Evolutionary conservation across 2,329 filamentous ascomycete genomes (phyloP).

Genomic region (Fusarium nisikadoi): DNA sequence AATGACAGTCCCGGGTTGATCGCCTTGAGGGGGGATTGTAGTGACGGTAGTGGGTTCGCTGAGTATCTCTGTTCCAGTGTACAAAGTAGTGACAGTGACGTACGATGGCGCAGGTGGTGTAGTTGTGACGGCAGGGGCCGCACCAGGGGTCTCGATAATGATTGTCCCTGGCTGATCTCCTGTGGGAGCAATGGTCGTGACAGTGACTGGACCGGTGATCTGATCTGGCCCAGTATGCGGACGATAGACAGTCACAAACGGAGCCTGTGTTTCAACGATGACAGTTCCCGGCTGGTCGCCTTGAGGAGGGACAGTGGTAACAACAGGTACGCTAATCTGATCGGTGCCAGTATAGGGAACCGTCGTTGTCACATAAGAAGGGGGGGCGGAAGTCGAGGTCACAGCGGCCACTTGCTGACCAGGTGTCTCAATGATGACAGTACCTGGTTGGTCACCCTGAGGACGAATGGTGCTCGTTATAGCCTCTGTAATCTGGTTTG

Average conservation of each 20-base stretch:
- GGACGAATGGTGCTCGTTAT: constrained; percentile 18
- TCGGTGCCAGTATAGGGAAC: constrained; percentile 9
- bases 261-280: constrained; percentile 21
- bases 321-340: constrained; percentile 2
- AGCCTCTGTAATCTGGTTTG: constrained; percentile 1
- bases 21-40: neutral
- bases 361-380: constrained; percentile 25
- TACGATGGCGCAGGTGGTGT: constrained; percentile 21
- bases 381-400: neutral
- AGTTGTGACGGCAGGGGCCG: constrained; percentile 12
- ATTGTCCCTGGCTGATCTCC: constrained; percentile 22
- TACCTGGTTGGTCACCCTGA: constrained; percentile 22
- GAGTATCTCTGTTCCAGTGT: constrained; percentile 12
- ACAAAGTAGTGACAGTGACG: constrained; percentile 14
- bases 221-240: constrained; percentile 11
- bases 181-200: constrained; percentile 18
- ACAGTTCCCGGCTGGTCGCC: constrained; percentile 22
- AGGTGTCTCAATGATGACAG: constrained; percentile 23
- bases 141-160: constrained; percentile 13
- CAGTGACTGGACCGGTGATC: constrained; percentile 22
- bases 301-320: constrained; percentile 14
- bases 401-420: neutral
- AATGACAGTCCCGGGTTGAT: constrained; percentile 9
- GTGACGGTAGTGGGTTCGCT: constrained; percentile 12
- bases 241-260: constrained; percentile 9